A percentile compares a stretch with the other conserved stretches of the same genome.
phyloP scores from a whole-genome alignment of 1,139 yeast genomes.

The Debaryomyces nepalensis region DNA sequence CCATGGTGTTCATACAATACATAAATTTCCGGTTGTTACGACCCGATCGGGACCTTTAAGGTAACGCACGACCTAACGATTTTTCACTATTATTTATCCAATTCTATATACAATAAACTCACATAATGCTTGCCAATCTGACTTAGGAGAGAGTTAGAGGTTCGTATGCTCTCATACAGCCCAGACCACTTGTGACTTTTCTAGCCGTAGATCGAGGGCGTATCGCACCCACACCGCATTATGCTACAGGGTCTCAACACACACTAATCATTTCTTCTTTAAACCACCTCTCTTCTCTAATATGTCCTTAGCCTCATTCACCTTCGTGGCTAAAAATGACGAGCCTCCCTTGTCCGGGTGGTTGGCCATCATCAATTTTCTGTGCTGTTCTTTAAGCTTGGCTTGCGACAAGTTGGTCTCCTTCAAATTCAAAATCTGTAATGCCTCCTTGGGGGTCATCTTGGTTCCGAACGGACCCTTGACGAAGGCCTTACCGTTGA shows the following conservation, averaged over 20 bases:
- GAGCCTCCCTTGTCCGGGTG: conserved; percentile 99
- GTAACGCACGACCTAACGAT: conserved; percentile 2
- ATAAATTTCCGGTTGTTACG: conserved; percentile 8
- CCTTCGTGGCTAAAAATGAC: conserved; percentile 92
- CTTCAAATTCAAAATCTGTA: conserved; percentile 81
- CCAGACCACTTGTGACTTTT: no score
- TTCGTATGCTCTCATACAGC: neutral
- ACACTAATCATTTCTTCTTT: conserved; percentile 40
- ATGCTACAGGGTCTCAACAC: neutral
- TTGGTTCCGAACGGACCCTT: conserved; percentile 91
- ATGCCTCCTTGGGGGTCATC: conserved; percentile 90
- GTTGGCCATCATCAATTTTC: conserved; percentile 62
- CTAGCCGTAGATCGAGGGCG: no score
- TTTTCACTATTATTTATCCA: conserved; percentile 6
- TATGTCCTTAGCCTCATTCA: conserved; percentile 95
- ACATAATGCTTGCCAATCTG: conserved; percentile 1
- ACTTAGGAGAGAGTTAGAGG: neutral
- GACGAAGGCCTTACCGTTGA: conserved; percentile 70
- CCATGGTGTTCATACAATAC: conserved; percentile 2
- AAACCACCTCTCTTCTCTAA: conserved; percentile 80
- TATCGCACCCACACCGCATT: no score
- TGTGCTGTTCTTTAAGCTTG: conserved; percentile 87
- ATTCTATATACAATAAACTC: conserved; percentile 10
- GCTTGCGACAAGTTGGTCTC: conserved; percentile 78
- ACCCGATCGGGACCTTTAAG: neutral